Base-by-base conservation (phyloP, 129 eudicot species). In the Logfia minima region DNA sequence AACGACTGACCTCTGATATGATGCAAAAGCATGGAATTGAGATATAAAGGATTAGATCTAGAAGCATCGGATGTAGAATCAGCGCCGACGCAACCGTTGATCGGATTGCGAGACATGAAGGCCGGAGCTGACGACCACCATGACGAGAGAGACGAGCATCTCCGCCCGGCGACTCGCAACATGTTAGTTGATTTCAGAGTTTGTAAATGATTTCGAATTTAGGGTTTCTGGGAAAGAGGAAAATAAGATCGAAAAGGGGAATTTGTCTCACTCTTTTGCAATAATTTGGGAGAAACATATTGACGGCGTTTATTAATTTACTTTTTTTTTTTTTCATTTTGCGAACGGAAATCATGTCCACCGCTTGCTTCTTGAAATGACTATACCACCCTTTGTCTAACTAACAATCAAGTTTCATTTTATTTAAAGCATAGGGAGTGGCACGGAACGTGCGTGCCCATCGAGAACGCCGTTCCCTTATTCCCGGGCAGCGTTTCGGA, bases 161-260 rank as follows among this genome's bases (percentile, higher is more conserved):
- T 83, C 81, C 87, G 83, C 75, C 89, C 92, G 56, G 87, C 89
- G 8, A 88, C 80, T 67, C 92, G 79, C 79, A 88, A 56, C 89
- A 88, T 87, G 69, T 65, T 21, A 10, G 48, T 32, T 16, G 48
- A 58, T 75, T 39, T 63, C 72, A 37, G 74, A 71, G 83, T 78
- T 74, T 32, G 56, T 51, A 24, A 59, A 0, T 60, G 76, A 60
- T 64, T 67, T 48, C 43, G 51, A 80, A 11, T 66, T 67, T 80
- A 70, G 80, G 84, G 84, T 65, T 66, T 74, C 74, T 43, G 23
- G 14, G 58, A 63, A 79, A 62, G 55, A 66, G 29, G 60, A 18
- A n/a, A 19, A 43, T 64, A 52, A 41, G 72, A 66, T 74, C 53
- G 61, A 39, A 72, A 24, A 66, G 72, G 65, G 55, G 56, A 52